A percentile compares a stretch with the other conserved stretches of the same genome.
These are phyloP conservation scores for Neospermospora avenae DNA, from an alignment of 2,329 filamentous ascomycete genomes.

Conservation along the genomic window DNA sequence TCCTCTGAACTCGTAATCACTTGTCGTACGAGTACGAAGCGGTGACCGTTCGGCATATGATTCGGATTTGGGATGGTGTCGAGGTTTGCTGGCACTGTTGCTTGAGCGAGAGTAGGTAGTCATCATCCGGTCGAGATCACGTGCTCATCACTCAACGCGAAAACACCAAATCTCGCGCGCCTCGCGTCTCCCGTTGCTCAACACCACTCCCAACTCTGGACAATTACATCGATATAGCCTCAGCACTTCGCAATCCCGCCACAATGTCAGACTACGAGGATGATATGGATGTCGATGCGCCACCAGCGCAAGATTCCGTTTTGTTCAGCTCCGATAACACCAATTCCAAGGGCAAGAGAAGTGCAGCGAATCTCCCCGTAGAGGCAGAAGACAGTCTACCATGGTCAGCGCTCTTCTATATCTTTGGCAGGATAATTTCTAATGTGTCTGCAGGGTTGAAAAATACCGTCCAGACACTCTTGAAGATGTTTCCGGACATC, in stretches of 20 bases:
- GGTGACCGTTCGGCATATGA: no score
- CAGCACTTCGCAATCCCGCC: neutral
- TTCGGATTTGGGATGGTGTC: no score
- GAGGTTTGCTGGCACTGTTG: neutral
- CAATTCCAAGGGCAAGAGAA: constrained; percentile 82
- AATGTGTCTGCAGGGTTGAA: constrained; percentile 66
- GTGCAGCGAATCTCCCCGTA: constrained; percentile 86
- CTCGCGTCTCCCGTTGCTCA: neutral
- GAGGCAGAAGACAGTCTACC: constrained; percentile 92
- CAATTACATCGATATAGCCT: neutral
- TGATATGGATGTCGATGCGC: constrained; percentile 66
- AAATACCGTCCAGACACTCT: constrained; percentile 91
- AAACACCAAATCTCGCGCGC: neutral
- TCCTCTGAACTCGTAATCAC: no score
- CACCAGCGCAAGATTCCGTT: constrained; percentile 47
- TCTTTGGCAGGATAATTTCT: constrained; percentile 18
- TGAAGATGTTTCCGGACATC: constrained; percentile 90
- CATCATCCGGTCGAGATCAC: no score
- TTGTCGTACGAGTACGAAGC: no score
- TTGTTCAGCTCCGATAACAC: constrained; percentile 72
- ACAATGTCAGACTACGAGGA: constrained; percentile 56
- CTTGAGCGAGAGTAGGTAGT: neutral
- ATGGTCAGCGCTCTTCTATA: constrained; percentile 56
- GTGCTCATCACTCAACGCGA: neutral
- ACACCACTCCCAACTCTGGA: neutral